Evolutionary conservation across 1,284 basidiomycete species (phyloP), one percentile per base, ranked within the genome.

Genomic region (Melanopsichium pennsylvanicum): DNA sequence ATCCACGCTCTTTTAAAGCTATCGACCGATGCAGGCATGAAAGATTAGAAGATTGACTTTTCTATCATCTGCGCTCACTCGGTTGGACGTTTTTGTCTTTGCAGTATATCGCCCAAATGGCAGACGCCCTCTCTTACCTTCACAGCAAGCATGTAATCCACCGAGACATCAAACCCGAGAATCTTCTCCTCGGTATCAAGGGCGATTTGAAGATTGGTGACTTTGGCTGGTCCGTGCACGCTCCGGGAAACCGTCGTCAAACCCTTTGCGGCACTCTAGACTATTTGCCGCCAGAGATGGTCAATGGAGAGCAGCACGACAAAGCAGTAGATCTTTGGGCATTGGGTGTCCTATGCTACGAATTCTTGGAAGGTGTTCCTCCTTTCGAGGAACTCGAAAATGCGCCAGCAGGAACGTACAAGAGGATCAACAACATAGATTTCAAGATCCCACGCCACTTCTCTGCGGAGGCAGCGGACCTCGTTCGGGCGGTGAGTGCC

Each of bases 161-260:
- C 81, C 88, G 96, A 21, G 96, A 99, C 78, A 99, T 98, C 85
- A 99, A 98, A 83, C 96, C 96, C 0, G 96, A 97, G 83, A 99
- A 99, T 81, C 83, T 99, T 43, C 85, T 99, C 8, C 84, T 99
- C 9, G 95, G 94, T 13, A 88, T 98, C 75, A 91, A 93, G 70
- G 96, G 95, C 37, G 95, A 98, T 81, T 85, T 99, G 68, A 98
- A 99, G 86, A 97, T 99, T 67, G 96, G 88, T 6, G 96, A 98
- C 82, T 98, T 99, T 82, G 96, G 96, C 7, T 98, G 96, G 95
- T 93, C 90, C 77, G 95, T 98, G 3, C 96, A 98, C 81, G 96
- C 96, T 0, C 96, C 95, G 0, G 88, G 92, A 0, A 92, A 93
- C 81, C 84, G 92, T 64, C 84, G 93, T 35, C 89, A 87, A 80